phyloP scores from a whole-genome alignment of 2,329 filamentous ascomycete genomes.

The Phoma sp. region DNA sequence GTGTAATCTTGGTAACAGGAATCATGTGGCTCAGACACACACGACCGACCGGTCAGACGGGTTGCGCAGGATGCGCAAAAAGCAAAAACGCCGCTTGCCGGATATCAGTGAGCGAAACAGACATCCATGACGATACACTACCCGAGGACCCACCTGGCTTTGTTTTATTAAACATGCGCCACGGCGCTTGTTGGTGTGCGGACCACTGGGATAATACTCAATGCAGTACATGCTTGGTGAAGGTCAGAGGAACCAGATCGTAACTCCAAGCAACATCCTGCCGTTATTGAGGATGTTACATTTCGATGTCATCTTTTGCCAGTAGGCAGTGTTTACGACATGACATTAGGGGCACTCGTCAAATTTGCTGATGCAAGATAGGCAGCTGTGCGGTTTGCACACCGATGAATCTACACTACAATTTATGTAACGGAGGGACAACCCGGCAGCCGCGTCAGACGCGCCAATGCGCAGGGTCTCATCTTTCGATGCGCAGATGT shows the following conservation, averaged over 20 bases:
- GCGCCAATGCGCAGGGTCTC: background rate
- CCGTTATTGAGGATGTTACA: no score
- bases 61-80: constrained; percentile 7
- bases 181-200: background rate
- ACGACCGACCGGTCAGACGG: background rate
- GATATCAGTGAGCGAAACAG: constrained; percentile 3
- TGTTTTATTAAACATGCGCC: background rate
- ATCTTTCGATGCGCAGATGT: background rate
- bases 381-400: background rate
- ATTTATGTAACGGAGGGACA: background rate
- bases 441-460: constrained; percentile 4
- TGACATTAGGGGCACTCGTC: background rate
- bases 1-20: background rate
- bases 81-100: constrained; percentile 1
- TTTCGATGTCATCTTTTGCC: background rate
- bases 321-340: background rate
- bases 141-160: background rate
- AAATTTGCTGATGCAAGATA: background rate
- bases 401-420: background rate
- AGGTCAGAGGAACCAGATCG: background rate
- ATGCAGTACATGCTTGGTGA: constrained; percentile 1
- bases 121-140: background rate
- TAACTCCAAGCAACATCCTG: background rate
- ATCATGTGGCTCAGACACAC: constrained; percentile 1
- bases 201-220: background rate